Evolutionary conservation across 192 early-diverging fungal genomes (phyloP), one percentile per base, ranked within the genome.

Genomic region (Entomortierella beljakovae): DNA sequence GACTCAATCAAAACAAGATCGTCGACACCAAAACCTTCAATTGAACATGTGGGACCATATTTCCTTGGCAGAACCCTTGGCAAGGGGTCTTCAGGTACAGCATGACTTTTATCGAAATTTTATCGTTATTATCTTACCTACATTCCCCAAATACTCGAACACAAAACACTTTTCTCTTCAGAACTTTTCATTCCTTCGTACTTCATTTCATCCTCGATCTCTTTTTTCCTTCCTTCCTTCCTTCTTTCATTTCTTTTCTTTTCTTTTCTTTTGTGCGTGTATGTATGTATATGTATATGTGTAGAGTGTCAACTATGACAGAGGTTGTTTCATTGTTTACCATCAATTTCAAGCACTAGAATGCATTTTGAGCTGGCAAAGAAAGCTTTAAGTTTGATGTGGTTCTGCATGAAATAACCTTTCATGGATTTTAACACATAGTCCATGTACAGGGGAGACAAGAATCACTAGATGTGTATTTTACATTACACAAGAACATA

Each of bases 21-120:
- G 6, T 57, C 63, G 40, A 64, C 60, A 38, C 62, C 75, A 6
- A 79, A 79, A 37, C 23, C 68, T 22, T 61, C 54, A 22, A 31
- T 42, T 26, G 75, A 87, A 32, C 75, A 87, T 51, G 75, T 87
- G 15, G 85, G 85, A 38, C 81, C 84, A 34, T 87, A 87, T 31
- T 69, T 77, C 56, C 64, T 87, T 33, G 83, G 85, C 3, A 83
- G 82, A 43, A 84, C 83, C 29, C 34, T 87, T n/a, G 85, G 85
- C 43, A 87, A 82, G 65, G 85, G 85, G 20, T 84, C 85, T 28
- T 87, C 85, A 69, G 85, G 85, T 87, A 87, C 55, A 42, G 23
- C 35, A 64, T 33, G 33, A 20, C 49, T 42, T 52, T 37, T 20
- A 46, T 10, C 15, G 43, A 46, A 5, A 20, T 46, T 46, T 15